A percentile compares a stretch with the other conserved stretches of the same genome.
Evolutionary conservation across 306 rosid species (phyloP).

Genomic region (Pyrus communis): DNA sequence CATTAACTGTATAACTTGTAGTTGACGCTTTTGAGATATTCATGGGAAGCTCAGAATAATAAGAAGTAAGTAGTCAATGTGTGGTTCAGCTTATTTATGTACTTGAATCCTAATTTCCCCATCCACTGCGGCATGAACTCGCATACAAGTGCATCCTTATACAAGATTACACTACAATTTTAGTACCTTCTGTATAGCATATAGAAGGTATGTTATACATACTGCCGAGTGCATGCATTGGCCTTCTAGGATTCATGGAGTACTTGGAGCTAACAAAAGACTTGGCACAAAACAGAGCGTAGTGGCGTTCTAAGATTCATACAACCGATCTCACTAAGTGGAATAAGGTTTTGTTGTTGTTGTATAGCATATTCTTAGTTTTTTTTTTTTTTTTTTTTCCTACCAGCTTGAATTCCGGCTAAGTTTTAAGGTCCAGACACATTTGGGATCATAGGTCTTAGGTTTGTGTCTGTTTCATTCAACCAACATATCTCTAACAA

Average conservation of each 20-base stretch:
- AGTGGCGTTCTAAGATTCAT: too few species aligned
- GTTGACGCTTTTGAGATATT: conserved; percentile 68
- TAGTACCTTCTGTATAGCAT: not conserved
- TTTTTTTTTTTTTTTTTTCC: too few species aligned
- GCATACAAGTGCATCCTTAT: not conserved
- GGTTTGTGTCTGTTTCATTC: not conserved
- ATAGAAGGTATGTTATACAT: too few species aligned
- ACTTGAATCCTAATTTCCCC: conserved; percentile 6
- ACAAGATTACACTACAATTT: not conserved
- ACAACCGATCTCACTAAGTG: too few species aligned
- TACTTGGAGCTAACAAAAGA: too few species aligned
- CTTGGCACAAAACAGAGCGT: accelerated
- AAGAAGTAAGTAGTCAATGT: conserved; percentile 54
- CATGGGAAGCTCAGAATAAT: conserved; percentile 62
- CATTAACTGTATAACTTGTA: conserved; percentile 35
- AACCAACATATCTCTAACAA: conserved; percentile 3
- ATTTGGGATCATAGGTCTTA: not conserved
- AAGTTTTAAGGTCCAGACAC: too few species aligned
- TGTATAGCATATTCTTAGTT: too few species aligned
- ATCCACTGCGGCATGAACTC: not conserved
- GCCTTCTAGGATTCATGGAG: too few species aligned
- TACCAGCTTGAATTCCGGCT: too few species aligned
- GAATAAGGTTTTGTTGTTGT: too few species aligned
- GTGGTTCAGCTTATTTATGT: not conserved
- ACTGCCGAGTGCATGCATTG: too few species aligned